phyloP scores from a whole-genome alignment of 805 yeast genomes.

The Zygoascus flipseniorum region DNA sequence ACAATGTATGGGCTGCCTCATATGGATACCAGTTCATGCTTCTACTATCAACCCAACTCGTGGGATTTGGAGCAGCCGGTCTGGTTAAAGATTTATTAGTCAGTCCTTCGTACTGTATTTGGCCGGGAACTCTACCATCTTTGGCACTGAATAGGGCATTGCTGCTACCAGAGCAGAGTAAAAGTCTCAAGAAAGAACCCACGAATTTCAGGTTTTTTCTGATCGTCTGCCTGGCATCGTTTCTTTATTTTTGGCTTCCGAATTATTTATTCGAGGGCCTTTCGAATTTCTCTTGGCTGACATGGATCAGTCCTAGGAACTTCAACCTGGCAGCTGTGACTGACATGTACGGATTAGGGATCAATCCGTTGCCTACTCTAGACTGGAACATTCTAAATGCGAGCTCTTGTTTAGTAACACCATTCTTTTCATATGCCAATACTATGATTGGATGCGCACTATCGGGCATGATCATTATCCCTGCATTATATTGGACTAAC shows the following conservation, averaged over 20 bases:
- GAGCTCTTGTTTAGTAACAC: slow-evolving; percentile 13
- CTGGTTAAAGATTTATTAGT: slow-evolving; percentile 43
- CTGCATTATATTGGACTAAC: slow-evolving; percentile 43
- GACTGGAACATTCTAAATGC: slow-evolving; percentile 51
- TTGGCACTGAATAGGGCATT: slow-evolving; percentile 46
- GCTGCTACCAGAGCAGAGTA: slow-evolving; percentile 16
- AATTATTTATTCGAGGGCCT: slow-evolving; percentile 55
- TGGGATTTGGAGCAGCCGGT: slow-evolving; percentile 49
- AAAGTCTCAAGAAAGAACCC: slow-evolving; percentile 18
- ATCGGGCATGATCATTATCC: slow-evolving; percentile 25
- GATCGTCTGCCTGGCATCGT: slow-evolving; percentile 33
- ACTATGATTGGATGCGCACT: slow-evolving; percentile 7
- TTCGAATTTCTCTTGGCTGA: slow-evolving; percentile 53
- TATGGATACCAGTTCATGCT: slow-evolving; percentile 37
- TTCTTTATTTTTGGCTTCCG: slow-evolving; percentile 60
- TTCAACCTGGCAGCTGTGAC: slow-evolving; percentile 41
- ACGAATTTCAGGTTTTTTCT: slow-evolving; percentile 44
- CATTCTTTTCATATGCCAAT: slow-evolving; percentile 4
- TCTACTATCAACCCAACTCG: slow-evolving; percentile 40
- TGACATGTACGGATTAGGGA: slow-evolving; percentile 38
- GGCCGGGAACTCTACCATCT: slow-evolving; percentile 50
- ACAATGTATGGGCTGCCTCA: slow-evolving; percentile 29
- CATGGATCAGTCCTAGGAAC: slow-evolving; percentile 49
- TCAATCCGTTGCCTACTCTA: slow-evolving; percentile 41
- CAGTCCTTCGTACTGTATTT: slow-evolving; percentile 37